These are phyloP conservation scores for Aspergillus incahuasiensis DNA, from an alignment of 495 filamentous ascomycete species.

Conservation along the genomic window DNA sequence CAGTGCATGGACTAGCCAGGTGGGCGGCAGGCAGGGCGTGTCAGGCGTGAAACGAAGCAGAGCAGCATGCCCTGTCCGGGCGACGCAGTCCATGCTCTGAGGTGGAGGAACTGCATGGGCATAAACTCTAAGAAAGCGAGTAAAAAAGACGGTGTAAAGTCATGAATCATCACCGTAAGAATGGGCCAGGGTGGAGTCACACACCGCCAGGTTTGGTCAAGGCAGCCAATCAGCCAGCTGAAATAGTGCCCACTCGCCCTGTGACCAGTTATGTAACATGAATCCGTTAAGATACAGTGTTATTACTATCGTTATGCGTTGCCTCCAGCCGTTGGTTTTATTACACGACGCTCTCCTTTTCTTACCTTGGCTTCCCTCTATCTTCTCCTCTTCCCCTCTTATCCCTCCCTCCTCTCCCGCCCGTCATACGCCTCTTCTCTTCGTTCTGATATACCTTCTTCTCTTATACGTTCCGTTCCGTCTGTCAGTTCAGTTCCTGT, in stretches of 20 bases:
- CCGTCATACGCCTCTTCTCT: conserved; percentile 12
- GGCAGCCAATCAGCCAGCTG: neutral
- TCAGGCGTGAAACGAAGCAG: too few species aligned
- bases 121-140: neutral
- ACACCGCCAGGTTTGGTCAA: neutral
- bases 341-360: neutral
- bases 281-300: conserved; percentile 4
- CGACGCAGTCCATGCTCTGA: neutral
- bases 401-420: conserved; percentile 6
- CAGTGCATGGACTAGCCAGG: too few species aligned
- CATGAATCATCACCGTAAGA: neutral
- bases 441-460: conserved; percentile 7
- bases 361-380: conserved; percentile 9
- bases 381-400: neutral
- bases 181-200: neutral
- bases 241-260: neutral
- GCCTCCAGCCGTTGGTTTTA: conserved; percentile 8
- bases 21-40: too few species aligned
- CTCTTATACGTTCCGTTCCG: neutral
- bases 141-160: neutral
- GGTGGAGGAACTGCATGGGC: neutral
- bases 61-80: too few species aligned
- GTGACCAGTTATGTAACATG: neutral
- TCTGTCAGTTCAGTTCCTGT: too few species aligned
- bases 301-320: neutral